Evolutionary conservation across 2,329 filamentous ascomycete species (phyloP).

Genomic region (Cyphellophora attinorum): DNA sequence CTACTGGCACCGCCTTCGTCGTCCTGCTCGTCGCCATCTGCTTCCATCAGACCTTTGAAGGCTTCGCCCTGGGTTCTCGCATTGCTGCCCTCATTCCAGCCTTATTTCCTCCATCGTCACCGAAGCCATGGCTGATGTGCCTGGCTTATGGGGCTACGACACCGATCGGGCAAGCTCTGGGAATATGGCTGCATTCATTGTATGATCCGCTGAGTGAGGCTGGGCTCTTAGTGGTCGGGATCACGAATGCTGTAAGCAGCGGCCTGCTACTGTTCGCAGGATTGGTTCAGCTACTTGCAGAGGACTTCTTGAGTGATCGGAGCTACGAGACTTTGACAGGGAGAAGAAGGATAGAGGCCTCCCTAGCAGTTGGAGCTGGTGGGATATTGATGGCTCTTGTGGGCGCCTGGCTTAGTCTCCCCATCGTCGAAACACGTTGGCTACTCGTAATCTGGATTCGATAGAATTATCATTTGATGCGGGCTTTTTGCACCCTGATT

Average conservation of each 20-base stretch:
- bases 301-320: constrained; percentile 65
- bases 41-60: constrained; percentile 84
- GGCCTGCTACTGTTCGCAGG: constrained; percentile 74
- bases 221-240: constrained; percentile 70
- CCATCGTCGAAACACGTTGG: too few species aligned
- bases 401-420: too few species aligned
- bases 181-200: constrained; percentile 64
- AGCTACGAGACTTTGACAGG: constrained; percentile 53
- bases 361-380: constrained; percentile 50
- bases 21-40: constrained; percentile 72
- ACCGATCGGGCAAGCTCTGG: constrained; percentile 74
- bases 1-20: constrained; percentile 67
- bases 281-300: constrained; percentile 72
- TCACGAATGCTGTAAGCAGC: constrained; percentile 79
- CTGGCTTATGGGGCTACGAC: constrained; percentile 61
- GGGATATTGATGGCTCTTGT: constrained; percentile 57
- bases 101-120: constrained; percentile 58
- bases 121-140: constrained; percentile 65
- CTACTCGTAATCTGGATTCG: too few species aligned
- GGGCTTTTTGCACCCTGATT: too few species aligned
- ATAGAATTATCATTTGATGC: too few species aligned
- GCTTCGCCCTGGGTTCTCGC: constrained; percentile 72
- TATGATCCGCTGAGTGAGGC: constrained; percentile 71
- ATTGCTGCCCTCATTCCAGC: constrained; percentile 64
- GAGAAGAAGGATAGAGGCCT: constrained; percentile 50